Conservation (phyloP, 2,329 filamentous ascomycete species). For the Neurospora crassa region DNA sequence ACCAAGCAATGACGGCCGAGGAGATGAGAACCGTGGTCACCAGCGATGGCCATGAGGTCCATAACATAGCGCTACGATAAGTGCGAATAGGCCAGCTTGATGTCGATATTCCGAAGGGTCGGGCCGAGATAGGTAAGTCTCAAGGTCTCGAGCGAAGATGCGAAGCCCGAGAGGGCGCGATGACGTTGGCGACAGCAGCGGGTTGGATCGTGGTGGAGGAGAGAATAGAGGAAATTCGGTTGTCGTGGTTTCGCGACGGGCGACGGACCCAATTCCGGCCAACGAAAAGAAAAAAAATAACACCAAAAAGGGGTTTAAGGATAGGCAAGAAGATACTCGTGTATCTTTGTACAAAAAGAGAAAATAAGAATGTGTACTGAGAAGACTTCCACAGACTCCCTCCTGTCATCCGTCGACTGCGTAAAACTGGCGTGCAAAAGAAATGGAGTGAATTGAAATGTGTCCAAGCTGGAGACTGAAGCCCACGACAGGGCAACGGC, state of each 20-base stretch:
- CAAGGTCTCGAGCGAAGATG: background rate
- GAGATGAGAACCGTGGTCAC: constrained; percentile 35
- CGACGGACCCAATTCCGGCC: background rate
- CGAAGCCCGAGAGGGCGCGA: background rate
- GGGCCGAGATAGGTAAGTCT: background rate
- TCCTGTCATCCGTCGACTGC: background rate
- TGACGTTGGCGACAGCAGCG: background rate
- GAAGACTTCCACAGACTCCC: background rate
- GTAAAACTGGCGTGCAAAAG: background rate
- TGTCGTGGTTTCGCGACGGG: background rate
- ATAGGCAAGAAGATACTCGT: background rate
- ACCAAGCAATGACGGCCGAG: constrained; percentile 33
- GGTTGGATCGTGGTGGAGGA: background rate
- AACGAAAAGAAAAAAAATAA: background rate
- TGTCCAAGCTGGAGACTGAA: background rate
- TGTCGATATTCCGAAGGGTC: background rate
- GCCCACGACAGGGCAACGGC: background rate
- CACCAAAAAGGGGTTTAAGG: background rate
- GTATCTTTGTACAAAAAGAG: background rate
- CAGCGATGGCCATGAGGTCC: constrained; percentile 36
- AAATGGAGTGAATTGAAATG: background rate
- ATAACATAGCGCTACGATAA: constrained; percentile 37
- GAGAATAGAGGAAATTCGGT: background rate
- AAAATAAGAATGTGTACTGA: background rate
- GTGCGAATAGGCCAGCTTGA: constrained; percentile 1